Conservation (phyloP, 2,329 filamentous ascomycete species). For the Lachnellula hyalina region DNA sequence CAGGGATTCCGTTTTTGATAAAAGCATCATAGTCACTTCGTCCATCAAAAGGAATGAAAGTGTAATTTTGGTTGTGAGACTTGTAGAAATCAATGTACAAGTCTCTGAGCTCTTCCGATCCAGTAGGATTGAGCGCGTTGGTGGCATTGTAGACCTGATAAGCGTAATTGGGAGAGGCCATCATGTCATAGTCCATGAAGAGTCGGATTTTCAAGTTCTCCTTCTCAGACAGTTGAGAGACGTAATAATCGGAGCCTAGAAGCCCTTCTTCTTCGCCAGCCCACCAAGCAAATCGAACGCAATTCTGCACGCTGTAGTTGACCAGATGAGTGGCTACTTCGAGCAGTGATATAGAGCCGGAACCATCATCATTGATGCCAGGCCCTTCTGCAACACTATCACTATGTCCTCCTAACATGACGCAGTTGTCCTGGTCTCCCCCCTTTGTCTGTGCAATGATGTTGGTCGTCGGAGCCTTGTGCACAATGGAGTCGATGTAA, state of each 20-base stretch:
- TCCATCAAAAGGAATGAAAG: constrained; percentile 68
- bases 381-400: constrained; percentile 57
- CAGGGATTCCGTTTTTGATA: constrained; percentile 64
- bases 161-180: constrained; percentile 58
- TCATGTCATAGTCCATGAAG: constrained; percentile 67
- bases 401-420: constrained; percentile 59
- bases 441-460: constrained; percentile 55
- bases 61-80: constrained; percentile 56
- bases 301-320: constrained; percentile 55
- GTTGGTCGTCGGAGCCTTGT: constrained; percentile 39
- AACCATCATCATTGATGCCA: constrained; percentile 35
- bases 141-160: constrained; percentile 60
- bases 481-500: constrained; percentile 54
- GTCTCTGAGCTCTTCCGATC: constrained; percentile 51
- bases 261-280: constrained; percentile 60
- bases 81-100: constrained; percentile 54
- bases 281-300: constrained; percentile 63
- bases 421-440: constrained; percentile 57
- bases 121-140: constrained; percentile 6
- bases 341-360: constrained; percentile 42
- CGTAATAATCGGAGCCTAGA: constrained; percentile 57
- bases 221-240: constrained; percentile 43
- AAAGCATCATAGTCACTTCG: constrained; percentile 76
- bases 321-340: constrained; percentile 55
- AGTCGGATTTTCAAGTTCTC: constrained; percentile 57